Base-by-base conservation (phyloP, 2,329 filamentous ascomycete species). In the Dactylellina haptotyla region DNA sequence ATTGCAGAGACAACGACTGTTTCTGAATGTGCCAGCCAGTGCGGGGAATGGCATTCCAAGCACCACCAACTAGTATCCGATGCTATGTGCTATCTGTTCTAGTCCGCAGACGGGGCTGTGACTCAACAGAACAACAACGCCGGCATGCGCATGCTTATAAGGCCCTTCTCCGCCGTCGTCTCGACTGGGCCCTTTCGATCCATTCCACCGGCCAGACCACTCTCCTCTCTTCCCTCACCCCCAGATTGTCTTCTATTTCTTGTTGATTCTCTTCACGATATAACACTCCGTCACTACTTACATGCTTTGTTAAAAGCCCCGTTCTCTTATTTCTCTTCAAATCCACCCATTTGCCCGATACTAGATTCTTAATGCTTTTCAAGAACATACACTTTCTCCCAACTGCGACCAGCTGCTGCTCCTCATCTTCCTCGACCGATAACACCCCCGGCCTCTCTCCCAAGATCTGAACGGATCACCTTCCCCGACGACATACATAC, bases 351-450 rank as follows among this genome's bases (percentile, higher is more conserved):
- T 48, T 28, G 32, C 16, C 32, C 25, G 34, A 59, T 53, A 67
- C 23, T 51, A 48, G 45, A 48, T 66, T 67, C 63, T 67, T 67
- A 59, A 67, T 67, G 63, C 63, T 53, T 57, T 43, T 67, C 53
- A 48, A 50, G 63, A 67, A 51, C 54, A 37, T 57, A 46, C 43
- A 66, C 45, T 41, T 57, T 48, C 37, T 50, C 32, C 32, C 56
- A 25, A 56, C 63, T 51, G 53, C 63, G 43, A 43, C 63, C 53
- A 67, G 53, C 54, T 43, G 53, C 53, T 57, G 30, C 28, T 37
- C 30, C 37, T 57, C 53, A 26, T 57, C 63, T 37, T 57, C 53
- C 37, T 58, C 53, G 45, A 48, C 63, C 45, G 48, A 48, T 41
- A 57, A 41, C n/a, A 59, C 53, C 54, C 37, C 63, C 63, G 63